phyloP scores from a whole-genome alignment of 106 monocot genomes.

The Dendrobium catenatum region DNA sequence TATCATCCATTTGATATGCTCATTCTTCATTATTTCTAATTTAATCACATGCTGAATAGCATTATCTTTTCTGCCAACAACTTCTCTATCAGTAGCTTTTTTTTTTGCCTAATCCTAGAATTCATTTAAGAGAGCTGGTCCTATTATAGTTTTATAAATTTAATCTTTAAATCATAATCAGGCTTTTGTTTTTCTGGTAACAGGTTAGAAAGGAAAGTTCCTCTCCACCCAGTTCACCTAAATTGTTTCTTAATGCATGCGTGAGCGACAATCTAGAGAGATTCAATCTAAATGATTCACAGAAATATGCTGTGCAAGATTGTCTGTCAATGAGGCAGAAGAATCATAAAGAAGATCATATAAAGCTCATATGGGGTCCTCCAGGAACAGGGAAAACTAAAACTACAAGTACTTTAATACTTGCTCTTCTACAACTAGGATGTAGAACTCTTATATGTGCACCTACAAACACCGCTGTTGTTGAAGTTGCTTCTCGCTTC shows the following conservation, averaged over 20 bases:
- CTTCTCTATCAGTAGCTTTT: background rate
- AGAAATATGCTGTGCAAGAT: background rate
- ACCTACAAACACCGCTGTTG: constrained; percentile 63
- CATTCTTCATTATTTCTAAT: no score
- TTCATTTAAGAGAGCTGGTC: no score
- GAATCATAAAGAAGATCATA: background rate
- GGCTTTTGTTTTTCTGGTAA: background rate
- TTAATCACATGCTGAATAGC: no score
- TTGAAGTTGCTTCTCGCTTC: constrained; percentile 38
- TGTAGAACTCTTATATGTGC: constrained; percentile 45
- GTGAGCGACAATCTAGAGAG: background rate
- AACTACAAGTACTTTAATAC: constrained; percentile 31
- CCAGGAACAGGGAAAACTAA: constrained; percentile 82
- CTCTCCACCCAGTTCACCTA: background rate
- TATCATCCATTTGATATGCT: no score
- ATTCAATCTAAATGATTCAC: background rate
- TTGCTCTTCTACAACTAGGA: constrained; percentile 5
- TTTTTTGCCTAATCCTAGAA: no score
- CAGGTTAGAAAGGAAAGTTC: background rate
- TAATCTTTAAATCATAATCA: background rate
- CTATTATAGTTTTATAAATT: background rate
- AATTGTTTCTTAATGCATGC: background rate
- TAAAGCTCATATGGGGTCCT: constrained; percentile 79
- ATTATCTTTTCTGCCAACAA: background rate
- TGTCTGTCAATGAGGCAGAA: background rate